Base-by-base conservation (phyloP, 805 yeast species). In the Limtongia smithiae region DNA sequence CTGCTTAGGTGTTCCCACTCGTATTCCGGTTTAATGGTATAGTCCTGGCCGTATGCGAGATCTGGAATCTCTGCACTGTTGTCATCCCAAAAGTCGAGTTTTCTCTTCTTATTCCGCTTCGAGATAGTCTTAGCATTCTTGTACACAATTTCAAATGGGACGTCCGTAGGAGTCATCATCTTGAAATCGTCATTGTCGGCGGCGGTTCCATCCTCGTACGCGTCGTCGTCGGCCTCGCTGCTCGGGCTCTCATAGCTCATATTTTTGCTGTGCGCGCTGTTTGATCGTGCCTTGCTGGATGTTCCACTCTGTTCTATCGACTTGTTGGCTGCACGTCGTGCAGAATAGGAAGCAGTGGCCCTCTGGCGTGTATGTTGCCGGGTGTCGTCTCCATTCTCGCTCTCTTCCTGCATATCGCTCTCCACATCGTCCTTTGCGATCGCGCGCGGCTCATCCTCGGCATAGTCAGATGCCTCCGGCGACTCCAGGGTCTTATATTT, bases 31-130 rank as follows among this genome's bases (percentile, higher is more conserved):
- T 48, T 42, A 17, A 51, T 48, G 14, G 17, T 24, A 28, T 43
- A 51, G 11, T 43, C 50, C 4, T 46, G 21, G 20, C 49, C 28
- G 39, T 51, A 54, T 21, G 24, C 49, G 8, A 44, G 48, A 15
- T 32, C 36, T 5, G 27, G 24, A 22, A 39, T 40, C 8, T 22
- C 17, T 18, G 46, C 43, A 5, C 22, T 18, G 15, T 39, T 42
- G 11, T 3, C 21, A 30, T 22, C 31, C 6, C 21, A 24, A 9
- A 30, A 25, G 6, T n/a, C 17, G 17, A 33, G 22, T 24, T 38
- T 37, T 4, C 48, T 28, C 21, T 33, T 44, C 3, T 30, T 21
- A 22, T 24, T 21, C 6, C 28, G 22, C 14, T 37, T 36, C 2
- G 40, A 15, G 11, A 7, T 25, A 7, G 28, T 25, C 28, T 25